These are phyloP conservation scores for Fusarium anguioides DNA, from an alignment of 2,329 filamentous ascomycete species.

Conservation along the genomic window DNA sequence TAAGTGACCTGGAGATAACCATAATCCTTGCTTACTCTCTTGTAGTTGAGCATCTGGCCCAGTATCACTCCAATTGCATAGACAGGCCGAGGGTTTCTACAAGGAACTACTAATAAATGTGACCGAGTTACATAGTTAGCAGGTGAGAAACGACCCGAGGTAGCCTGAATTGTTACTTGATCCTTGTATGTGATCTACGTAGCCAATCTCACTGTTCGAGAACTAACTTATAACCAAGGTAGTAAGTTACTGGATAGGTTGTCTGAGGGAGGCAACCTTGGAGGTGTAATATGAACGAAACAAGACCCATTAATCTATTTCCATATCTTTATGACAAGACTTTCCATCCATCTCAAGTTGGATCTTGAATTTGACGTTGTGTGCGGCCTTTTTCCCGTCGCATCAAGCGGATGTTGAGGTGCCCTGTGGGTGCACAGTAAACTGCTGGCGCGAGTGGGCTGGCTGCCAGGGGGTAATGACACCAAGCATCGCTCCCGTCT, in stretches of 20 bases:
- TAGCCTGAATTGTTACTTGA: conserved; percentile 18
- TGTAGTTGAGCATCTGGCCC: conserved; percentile 5
- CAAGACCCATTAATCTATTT: not conserved
- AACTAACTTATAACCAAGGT: not conserved
- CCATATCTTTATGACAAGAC: conserved; percentile 6
- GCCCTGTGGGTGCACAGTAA: conserved; percentile 30
- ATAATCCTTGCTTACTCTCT: conserved; percentile 9
- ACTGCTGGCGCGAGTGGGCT: conserved; percentile 42
- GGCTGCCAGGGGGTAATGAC: conserved; percentile 40
- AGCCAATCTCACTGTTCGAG: conserved; percentile 11
- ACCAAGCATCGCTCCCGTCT: conserved; percentile 44
- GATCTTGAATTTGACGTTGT: conserved; percentile 26
- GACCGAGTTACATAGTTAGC: conserved; percentile 4
- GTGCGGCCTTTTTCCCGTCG: conserved; percentile 33
- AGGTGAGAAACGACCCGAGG: conserved; percentile 11
- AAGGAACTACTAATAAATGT: conserved; percentile 7
- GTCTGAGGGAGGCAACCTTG: not conserved
- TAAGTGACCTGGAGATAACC: conserved; percentile 8
- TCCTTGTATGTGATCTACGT: conserved; percentile 31
- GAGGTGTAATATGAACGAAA: not conserved
- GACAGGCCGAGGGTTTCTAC: conserved; percentile 1
- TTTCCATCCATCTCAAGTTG: conserved; percentile 16
- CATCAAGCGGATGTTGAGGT: conserved; percentile 33
- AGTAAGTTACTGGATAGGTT: not conserved
- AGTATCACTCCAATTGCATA: conserved; percentile 4